Conservation (phyloP, 139 green algal species). For the Picochlorum sp. region DNA sequence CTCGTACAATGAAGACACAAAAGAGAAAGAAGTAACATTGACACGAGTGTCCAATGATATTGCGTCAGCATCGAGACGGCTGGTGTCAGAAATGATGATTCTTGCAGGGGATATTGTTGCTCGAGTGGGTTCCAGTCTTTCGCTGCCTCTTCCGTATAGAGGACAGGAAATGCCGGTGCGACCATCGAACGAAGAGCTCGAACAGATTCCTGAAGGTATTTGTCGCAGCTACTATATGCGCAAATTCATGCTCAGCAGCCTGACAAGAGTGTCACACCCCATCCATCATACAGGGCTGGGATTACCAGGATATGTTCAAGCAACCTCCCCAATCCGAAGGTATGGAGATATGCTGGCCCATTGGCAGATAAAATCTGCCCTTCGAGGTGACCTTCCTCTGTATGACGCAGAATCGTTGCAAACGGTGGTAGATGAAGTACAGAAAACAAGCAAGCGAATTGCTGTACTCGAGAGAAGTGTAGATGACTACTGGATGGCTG, state of each 20-base stretch:
- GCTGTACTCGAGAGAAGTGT: slow-evolving; percentile 37
- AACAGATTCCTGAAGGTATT: slow-evolving; percentile 44
- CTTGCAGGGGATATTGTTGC: slow-evolving; percentile 21
- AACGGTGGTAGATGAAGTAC: slow-evolving; percentile 4
- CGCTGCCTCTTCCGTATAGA: slow-evolving; percentile 69
- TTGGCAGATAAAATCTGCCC: slow-evolving; percentile 63
- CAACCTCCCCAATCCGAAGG: slow-evolving; percentile 68
- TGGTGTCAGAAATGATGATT: slow-evolving; percentile 85
- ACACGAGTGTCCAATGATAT: background rate
- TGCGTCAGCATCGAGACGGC: background rate
- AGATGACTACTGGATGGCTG: slow-evolving; percentile 47
- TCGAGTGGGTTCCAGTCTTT: background rate
- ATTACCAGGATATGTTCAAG: slow-evolving; percentile 67
- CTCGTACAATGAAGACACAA: background rate
- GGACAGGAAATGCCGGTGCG: slow-evolving; percentile 30
- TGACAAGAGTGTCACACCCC: slow-evolving; percentile 17
- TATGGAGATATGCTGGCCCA: slow-evolving; percentile 75
- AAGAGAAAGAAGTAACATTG: background rate
- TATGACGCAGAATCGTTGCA: slow-evolving; percentile 30
- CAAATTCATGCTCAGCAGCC: slow-evolving; percentile 60
- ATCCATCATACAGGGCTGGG: slow-evolving; percentile 55
- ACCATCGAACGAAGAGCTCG: slow-evolving; percentile 30
- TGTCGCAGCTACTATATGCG: slow-evolving; percentile 45
- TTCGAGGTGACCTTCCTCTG: slow-evolving; percentile 31
- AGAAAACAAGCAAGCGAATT: slow-evolving; percentile 4